A percentile compares a stretch with the other conserved stretches of the same genome.
Conservation (phyloP, 306 rosid species). For the Aeschynomene evenia region DNA sequence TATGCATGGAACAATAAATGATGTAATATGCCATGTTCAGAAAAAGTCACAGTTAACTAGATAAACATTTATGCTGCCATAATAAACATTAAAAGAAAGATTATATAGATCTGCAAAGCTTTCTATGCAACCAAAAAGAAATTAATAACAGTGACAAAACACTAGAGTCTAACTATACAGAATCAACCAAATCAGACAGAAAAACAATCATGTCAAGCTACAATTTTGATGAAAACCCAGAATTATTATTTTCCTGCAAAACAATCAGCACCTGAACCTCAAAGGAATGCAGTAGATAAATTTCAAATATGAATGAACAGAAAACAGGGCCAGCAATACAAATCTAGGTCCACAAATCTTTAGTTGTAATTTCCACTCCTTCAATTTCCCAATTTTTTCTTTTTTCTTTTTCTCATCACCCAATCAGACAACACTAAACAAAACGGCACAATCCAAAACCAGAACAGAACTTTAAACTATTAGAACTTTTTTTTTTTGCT, state of each 20-base stretch:
- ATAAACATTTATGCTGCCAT: slow-evolving; percentile 19
- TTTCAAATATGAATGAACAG: background rate
- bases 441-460: background rate
- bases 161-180: slow-evolving; percentile 6
- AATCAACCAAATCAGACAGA: slow-evolving; percentile 17
- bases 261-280: background rate
- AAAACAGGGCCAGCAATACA: slow-evolving; percentile 6
- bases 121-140: slow-evolving; percentile 32
- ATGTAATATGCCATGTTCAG: slow-evolving; percentile 4
- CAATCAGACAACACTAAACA: background rate
- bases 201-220: background rate
- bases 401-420: slow-evolving; percentile 1
- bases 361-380: background rate
- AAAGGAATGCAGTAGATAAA: background rate
- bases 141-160: slow-evolving; percentile 6
- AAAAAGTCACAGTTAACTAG: background rate
- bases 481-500: too few relatives aligned
- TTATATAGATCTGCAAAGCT: background rate
- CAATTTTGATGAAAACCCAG: slow-evolving; percentile 2
- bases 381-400: background rate
- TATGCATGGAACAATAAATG: slow-evolving; percentile 18
- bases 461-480: background rate
- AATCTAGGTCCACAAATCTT: slow-evolving; percentile 4
- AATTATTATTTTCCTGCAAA: slow-evolving; percentile 4
- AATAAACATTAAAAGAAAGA: slow-evolving; percentile 13